Conservation (phyloP, 208 protist genomes). For the Trypanosoma cruzi region DNA sequence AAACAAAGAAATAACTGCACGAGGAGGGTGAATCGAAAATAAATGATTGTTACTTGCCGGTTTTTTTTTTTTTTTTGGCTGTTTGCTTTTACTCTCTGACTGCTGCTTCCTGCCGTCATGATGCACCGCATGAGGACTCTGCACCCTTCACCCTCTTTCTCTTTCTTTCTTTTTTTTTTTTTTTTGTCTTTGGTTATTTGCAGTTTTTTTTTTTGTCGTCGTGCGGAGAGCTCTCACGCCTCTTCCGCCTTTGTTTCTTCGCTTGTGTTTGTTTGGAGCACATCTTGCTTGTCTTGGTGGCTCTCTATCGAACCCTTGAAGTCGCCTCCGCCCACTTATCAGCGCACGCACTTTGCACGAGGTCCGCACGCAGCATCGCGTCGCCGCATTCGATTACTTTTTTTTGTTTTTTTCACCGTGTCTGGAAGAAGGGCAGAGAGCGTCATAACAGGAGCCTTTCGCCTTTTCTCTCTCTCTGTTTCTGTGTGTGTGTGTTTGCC, state of each 20-base stretch:
- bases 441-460: not conserved
- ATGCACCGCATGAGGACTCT: no score
- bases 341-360: no score
- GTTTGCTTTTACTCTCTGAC: no score
- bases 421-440: not conserved
- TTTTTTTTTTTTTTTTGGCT: no score
- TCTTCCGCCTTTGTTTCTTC: constrained; percentile 14
- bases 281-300: not conserved
- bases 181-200: not conserved
- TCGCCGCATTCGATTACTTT: not conserved
- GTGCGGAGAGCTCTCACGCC: not conserved
- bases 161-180: not conserved
- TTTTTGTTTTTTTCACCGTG: not conserved
- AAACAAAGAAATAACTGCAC: no score
- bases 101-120: no score
- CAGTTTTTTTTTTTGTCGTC: not conserved
- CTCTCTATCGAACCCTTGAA: not conserved
- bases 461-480: no score
- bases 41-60: no score
- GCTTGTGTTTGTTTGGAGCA: not conserved
- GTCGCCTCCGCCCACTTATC: not conserved
- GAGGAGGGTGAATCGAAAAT: no score
- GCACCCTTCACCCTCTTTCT: not conserved
- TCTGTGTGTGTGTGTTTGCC: not conserved
- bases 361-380: no score